Evolutionary conservation across 1,284 basidiomycete genomes (phyloP), one percentile per base, ranked within the genome.

Genomic region (Apiotrichum montevideense): DNA sequence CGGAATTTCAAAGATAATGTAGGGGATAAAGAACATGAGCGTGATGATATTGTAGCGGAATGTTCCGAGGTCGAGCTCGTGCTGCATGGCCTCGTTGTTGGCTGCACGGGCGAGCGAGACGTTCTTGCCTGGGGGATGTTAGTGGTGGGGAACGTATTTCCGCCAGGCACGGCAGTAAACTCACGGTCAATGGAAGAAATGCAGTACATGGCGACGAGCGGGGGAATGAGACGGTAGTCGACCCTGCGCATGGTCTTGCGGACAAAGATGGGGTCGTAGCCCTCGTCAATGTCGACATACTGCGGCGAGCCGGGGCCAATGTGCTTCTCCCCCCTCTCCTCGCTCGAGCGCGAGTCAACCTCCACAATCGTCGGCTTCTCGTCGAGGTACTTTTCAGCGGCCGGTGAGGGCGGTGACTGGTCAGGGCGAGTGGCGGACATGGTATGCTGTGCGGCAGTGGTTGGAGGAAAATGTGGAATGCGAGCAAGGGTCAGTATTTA

Each of bases 21-120:
- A 69, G 34, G 70, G 66, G 21, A 69, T 54, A 59, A 70, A 73
- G 62, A 75, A 73, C 6, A 73, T 53, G n/a, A 74, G 58, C 1
- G 69, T 66, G 51, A 72, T 67, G 54, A 76, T 70, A 46, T 69
- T 68, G 63, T 75, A 77, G 34, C 74, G 66, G 45, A 72, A 66
- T 4, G 42, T 39, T 14, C 65, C 37, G 49, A 58, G 53, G n/a
- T 49, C 35, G 45, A 58, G 57, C 41, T 58, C 57, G 3, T 35
- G 45, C 33, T 58, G 49, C 53, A 58, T 55, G 8, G 45, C 49
- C 50, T 52, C 56, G 3, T 48, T 13, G 49, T 60, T 60, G 15
- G 58, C 58, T 0, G 55, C 45, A 15, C 58, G 58, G 0, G 58
- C 58, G 35, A 55, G 72, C 2, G 58, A 52, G 11, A 73, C 33